Base-by-base conservation (phyloP, 2,329 filamentous ascomycete species). In the Ceratocystis diversiconidia region DNA sequence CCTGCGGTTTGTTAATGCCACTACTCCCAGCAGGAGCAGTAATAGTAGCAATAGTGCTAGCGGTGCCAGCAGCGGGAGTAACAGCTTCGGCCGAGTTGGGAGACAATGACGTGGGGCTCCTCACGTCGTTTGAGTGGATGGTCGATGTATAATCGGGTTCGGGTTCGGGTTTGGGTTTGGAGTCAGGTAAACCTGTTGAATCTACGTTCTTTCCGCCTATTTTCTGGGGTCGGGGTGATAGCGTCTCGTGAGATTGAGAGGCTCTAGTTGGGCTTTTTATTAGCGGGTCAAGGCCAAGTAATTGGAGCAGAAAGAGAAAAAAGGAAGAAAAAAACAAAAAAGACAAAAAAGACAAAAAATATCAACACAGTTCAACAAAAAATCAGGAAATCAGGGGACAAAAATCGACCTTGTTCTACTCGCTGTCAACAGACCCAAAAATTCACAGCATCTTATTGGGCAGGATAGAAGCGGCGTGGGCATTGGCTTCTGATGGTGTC, bases 41-140 rank as follows among this genome's bases (percentile, higher is more conserved):
- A 25, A n/a, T 28, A 25, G 25, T 19, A 55, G 7, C 50, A 25
- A 25, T 30, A 28, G 50, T 15, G 50, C 19, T 55, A 25, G 25
- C 25, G 12, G 50, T 28, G 25, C 19, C 5, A 55, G 12, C 12
- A 2, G 50, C 10, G 12, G 25, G 36, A 50, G 68, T 46, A 64
- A 63, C 28, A 46, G 8, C 41, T 65, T 55, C n/a, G 48, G 50
- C 25, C 25, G 63, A 57, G 44, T 67, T 52, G 59, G 66, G 59
- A 22, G 61, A 48, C 48, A 50, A 32, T 32, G 66, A 64, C 55
- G 59, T 62, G 19, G 59, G 59, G 32, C 41, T 41, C 10, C 36
- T 3, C 10, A 41, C 59, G 59, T 61, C 25, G 12, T 61, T 43
- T 17, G 22, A 8, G 59, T 41, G n/a, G 30, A 28, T 25, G 17